Conservation (phyloP, 2,329 filamentous ascomycete genomes). For the Hypoxylon sp. region DNA sequence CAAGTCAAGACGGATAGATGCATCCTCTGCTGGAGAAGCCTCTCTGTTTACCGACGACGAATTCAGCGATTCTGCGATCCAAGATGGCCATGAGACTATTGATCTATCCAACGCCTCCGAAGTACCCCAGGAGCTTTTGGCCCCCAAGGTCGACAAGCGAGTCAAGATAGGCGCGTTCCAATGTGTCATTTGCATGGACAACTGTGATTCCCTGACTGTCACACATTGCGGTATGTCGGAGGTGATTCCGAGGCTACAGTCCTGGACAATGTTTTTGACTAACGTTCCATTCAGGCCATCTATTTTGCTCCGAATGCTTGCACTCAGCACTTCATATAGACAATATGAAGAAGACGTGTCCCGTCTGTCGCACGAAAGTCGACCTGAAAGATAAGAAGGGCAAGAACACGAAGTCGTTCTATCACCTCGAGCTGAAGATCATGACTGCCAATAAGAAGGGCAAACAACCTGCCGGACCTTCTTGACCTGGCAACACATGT, state of each 20-base stretch:
- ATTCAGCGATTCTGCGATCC: constrained; percentile 11
- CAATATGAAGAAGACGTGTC: constrained; percentile 67
- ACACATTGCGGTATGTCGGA: constrained; percentile 72
- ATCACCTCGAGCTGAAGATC: constrained; percentile 71
- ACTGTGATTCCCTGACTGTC: constrained; percentile 67
- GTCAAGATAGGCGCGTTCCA: constrained; percentile 68
- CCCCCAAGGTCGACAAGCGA: constrained; percentile 61
- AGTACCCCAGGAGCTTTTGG: constrained; percentile 58
- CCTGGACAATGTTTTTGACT: constrained; percentile 34
- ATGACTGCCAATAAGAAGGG: constrained; percentile 68
- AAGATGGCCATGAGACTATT: constrained; percentile 49
- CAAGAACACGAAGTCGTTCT: constrained; percentile 63
- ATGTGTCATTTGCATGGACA: constrained; percentile 76
- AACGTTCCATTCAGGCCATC: constrained; percentile 62
- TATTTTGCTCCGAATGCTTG: constrained; percentile 73
- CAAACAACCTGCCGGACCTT: constrained; percentile 53
- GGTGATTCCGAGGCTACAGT: constrained; percentile 6
- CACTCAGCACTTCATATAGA: constrained; percentile 70
- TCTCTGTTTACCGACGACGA: constrained; percentile 48
- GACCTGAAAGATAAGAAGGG: constrained; percentile 58
- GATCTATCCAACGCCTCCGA: constrained; percentile 60
- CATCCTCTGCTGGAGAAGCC: constrained; percentile 42
- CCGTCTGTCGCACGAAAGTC: constrained; percentile 72
- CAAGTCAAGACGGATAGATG: constrained; percentile 48
- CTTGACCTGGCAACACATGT: constrained; percentile 8